Base-by-base conservation (phyloP, 441 rosid genomes). In the Capsella rubella region DNA sequence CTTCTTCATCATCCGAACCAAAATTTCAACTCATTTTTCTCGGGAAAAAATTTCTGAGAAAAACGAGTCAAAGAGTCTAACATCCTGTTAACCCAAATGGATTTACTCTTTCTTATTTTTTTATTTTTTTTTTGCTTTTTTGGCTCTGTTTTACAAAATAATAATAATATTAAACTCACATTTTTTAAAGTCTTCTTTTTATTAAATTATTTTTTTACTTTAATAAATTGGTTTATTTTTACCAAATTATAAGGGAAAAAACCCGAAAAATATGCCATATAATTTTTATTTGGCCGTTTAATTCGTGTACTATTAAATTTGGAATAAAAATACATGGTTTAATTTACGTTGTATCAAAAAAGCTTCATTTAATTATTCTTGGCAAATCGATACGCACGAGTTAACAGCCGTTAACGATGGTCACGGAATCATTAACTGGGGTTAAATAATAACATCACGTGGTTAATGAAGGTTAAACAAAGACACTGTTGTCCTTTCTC, bases 81-180 rank as follows among this genome's bases (percentile, higher is more conserved):
- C n/a, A n/a, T n/a, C 67, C 80, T 71, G 76, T n/a, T 76, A 53
- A 71, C 71, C 62, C 76, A 77, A 71, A 8, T 64, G 76, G 59
- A 76, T 40, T 73, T 31, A 14, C 45, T 27, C 46, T 75, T 69
- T 69, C 64, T 54, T 47, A 54, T 32, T 50, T 49, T 39, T 16
- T 35, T 18, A 50, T 47, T 62, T 43, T 50, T 49, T 39, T 16
- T n/a, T n/a, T n/a, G n/a, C n/a, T 35, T 18, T 67, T 56, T 47
- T 57, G 6, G 13, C 10, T 43, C 50, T 59, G 21, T 74, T 75
- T 42, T 42, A 54, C 11, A 28, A 49, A 55, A 8, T 46, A 35
- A 35, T 35, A 58, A 35, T 32, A 56, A 0, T 21, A 21, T 32
- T 43, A 15, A 21, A 7, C 8, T 53, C 54, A 25, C 8, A 25